These are phyloP conservation scores for Amanita molliuscula DNA, from an alignment of 768 basidiomycete species.

Conservation along the genomic window DNA sequence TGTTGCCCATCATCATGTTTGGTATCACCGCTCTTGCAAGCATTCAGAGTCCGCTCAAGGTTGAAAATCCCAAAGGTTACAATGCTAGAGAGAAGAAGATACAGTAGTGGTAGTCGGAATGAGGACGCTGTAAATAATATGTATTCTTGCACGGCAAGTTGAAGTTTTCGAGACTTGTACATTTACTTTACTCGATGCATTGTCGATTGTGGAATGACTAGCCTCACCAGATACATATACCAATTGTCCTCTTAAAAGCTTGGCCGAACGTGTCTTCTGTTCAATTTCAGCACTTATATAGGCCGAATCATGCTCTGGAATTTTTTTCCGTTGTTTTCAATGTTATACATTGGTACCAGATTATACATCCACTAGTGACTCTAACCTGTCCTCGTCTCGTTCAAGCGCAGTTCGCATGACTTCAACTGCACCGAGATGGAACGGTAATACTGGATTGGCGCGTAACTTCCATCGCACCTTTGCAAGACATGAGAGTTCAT, in stretches of 20 bases:
- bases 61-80: slow-evolving; percentile 56
- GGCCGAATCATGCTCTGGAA: too few species aligned
- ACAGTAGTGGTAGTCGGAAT: slow-evolving; percentile 31
- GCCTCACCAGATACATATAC: too few species aligned
- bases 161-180: too few species aligned
- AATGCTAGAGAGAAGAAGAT: slow-evolving; percentile 66
- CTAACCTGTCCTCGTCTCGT: slow-evolving; percentile 16
- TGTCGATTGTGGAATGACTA: too few species aligned
- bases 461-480: slow-evolving; percentile 36
- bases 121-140: background rate
- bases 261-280: too few species aligned
- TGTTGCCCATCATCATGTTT: slow-evolving; percentile 55
- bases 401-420: slow-evolving; percentile 40
- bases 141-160: background rate
- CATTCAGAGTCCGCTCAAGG: slow-evolving; percentile 60
- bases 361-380: background rate
- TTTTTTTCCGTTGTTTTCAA: background rate
- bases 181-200: too few species aligned
- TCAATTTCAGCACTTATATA: too few species aligned
- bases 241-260: too few species aligned
- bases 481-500: slow-evolving; percentile 59
- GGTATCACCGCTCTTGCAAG: slow-evolving; percentile 60
- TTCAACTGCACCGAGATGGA: slow-evolving; percentile 67
- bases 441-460: slow-evolving; percentile 48
- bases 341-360: background rate